These are phyloP conservation scores for Tardiomyces depauwii DNA, from an alignment of 1,139 yeast genomes.

Conservation along the genomic window DNA sequence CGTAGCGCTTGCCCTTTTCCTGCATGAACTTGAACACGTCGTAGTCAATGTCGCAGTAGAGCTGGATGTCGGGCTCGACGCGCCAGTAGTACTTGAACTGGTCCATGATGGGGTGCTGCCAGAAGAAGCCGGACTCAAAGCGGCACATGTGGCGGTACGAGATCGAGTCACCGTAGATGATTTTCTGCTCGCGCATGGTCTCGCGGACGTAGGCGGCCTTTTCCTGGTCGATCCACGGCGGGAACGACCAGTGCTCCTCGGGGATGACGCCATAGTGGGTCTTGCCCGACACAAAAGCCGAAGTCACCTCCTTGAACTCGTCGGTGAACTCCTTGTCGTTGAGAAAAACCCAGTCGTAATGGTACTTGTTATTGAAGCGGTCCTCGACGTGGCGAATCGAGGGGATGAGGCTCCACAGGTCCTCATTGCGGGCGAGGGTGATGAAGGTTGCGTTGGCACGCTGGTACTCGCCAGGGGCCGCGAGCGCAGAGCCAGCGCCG, in stretches of 20 bases:
- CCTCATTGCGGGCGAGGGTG: constrained; percentile 61
- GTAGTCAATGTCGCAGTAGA: constrained; percentile 72
- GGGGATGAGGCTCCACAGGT: constrained; percentile 43
- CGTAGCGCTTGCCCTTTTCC: constrained; percentile 62
- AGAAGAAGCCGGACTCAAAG: constrained; percentile 86
- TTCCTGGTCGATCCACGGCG: constrained; percentile 52
- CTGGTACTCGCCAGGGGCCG: constrained; percentile 1
- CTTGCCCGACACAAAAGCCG: constrained; percentile 45
- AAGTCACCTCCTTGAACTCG: constrained; percentile 36
- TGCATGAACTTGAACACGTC: constrained; percentile 80
- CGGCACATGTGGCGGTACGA: constrained; percentile 87
- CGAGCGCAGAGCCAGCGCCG: background rate
- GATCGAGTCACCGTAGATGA: constrained; percentile 58
- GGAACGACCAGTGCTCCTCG: constrained; percentile 65
- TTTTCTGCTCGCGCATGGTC: constrained; percentile 34
- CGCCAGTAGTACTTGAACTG: constrained; percentile 90
- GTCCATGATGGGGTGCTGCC: constrained; percentile 59
- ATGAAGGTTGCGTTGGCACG: constrained; percentile 54
- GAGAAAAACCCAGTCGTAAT: constrained; percentile 71
- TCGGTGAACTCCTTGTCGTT: constrained; percentile 53
- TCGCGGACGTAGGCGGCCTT: constrained; percentile 47
- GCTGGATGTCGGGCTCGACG: constrained; percentile 83
- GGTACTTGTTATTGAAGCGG: constrained; percentile 53
- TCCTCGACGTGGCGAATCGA: constrained; percentile 60
- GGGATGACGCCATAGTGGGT: constrained; percentile 60